Base-by-base conservation (phyloP, 1,139 yeast species). In the Geotrichum fermentans region DNA sequence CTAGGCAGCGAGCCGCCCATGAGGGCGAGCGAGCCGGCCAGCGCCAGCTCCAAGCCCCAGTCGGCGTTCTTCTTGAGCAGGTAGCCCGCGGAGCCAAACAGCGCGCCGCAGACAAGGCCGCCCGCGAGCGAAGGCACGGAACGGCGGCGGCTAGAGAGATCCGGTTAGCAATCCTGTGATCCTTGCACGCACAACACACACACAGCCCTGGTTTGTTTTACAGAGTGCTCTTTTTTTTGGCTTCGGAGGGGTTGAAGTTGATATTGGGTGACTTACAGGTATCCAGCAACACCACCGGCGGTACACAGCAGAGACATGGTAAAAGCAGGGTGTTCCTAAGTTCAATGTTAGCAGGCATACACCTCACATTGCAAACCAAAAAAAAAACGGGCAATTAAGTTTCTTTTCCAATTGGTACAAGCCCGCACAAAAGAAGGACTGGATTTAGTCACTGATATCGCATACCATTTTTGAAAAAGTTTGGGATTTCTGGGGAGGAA, bases 51-150 rank as follows among this genome's bases (percentile, higher is more conserved):
- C 56, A 89, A 73, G 30, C 96, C 97, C 69, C 79, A 79, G 63
- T 85, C 88, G 53, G 80, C 81, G 63, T 87, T 86, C 52, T 81
- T 71, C 55, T 78, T 76, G 56, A 87, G 72, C 58, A 89, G 73
- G 67, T 86, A 85, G 32, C 95, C 96, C 1, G 96, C 83, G 51
- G 74, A 64, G 18, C 88, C 94, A 65, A 81, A 90, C 39, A 83
- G 65, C 4, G 78, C 73, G 10, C 94, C 80, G 56, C 88, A 73
- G 0, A 83, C 71, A 8, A 82, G 61, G 29, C 97, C 97, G 1
- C 94, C 95, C 40, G 81, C 69, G 50, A 89, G 73, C 0, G 96
- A 88, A 20, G 96, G 95, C 33, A 82, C 61, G 2, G 96, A 86
- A 14, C 83, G 78, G 61, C 83, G 83, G 58, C 85, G 83, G 53